Evolutionary conservation across 768 basidiomycete genomes (phyloP).

Genomic region (Cyclocybe aegerita): DNA sequence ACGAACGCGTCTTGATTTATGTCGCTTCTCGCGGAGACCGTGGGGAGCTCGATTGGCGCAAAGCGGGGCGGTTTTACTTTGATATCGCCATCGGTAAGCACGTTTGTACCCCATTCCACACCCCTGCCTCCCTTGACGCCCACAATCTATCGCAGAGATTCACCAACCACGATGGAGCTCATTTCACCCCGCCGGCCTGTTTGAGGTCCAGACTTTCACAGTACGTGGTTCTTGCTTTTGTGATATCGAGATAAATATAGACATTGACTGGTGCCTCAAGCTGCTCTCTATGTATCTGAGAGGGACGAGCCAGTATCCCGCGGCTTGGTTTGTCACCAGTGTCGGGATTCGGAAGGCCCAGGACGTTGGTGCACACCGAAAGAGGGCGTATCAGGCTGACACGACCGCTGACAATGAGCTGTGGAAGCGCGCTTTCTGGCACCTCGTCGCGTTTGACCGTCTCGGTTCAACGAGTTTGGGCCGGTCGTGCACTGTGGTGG

Average conservation of each 20-base stretch:
- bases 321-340: slow-evolving; percentile 54
- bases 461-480: slow-evolving; percentile 53
- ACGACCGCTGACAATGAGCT: slow-evolving; percentile 62
- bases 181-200: slow-evolving; percentile 55
- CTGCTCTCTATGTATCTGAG: slow-evolving; percentile 55
- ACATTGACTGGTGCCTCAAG: slow-evolving; percentile 26
- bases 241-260: neutral
- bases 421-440: slow-evolving; percentile 82
- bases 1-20: slow-evolving; percentile 51
- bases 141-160: slow-evolving; percentile 38
- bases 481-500: slow-evolving; percentile 52
- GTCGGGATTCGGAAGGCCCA: slow-evolving; percentile 62
- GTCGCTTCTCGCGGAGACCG: slow-evolving; percentile 15
- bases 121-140: neutral
- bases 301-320: slow-evolving; percentile 45
- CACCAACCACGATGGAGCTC: slow-evolving; percentile 49
- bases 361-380: slow-evolving; percentile 77
- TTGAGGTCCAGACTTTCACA: slow-evolving; percentile 56
- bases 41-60: slow-evolving; percentile 44
- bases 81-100: slow-evolving; percentile 50
- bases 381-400: slow-evolving; percentile 48
- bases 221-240: slow-evolving; percentile 13
- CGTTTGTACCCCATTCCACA: neutral
- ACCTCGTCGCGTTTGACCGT: slow-evolving; percentile 60
- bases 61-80: slow-evolving; percentile 49